Evolutionary conservation across 345 rosid genomes (phyloP).

Genomic region (Zanthoxylum bungeanum): DNA sequence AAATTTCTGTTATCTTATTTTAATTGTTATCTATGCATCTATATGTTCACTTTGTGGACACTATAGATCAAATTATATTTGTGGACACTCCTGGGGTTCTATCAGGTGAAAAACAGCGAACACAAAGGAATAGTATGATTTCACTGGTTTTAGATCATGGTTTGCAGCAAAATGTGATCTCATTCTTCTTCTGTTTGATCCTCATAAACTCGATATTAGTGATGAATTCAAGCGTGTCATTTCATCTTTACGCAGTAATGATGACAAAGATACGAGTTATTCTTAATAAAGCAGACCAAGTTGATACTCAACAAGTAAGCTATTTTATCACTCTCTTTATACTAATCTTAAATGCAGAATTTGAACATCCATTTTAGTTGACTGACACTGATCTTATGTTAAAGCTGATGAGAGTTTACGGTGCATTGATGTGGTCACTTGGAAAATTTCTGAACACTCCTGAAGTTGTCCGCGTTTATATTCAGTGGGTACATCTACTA

Average conservation of each 20-base stretch:
- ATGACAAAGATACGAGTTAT: conserved; percentile 96
- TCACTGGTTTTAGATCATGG: conserved; percentile 94
- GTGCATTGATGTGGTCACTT: conserved; percentile 98
- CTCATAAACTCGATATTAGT: conserved; percentile 89
- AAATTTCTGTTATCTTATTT: background rate
- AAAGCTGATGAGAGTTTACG: conserved; percentile 96
- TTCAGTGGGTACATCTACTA: conserved; percentile 51
- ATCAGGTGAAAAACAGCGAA: conserved; percentile 91
- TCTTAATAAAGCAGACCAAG: conserved; percentile 93
- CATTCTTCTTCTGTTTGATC: conserved; percentile 94
- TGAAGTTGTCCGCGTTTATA: conserved; percentile 88
- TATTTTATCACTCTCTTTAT: background rate
- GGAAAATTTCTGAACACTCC: conserved; percentile 93
- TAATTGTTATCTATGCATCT: background rate
- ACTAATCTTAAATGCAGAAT: background rate
- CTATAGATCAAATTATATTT: conserved; percentile 83
- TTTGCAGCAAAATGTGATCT: conserved; percentile 94
- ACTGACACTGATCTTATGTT: conserved; percentile 2
- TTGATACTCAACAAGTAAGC: conserved; percentile 87
- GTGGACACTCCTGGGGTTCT: conserved; percentile 97
- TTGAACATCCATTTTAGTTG: background rate
- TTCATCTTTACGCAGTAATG: conserved; percentile 78
- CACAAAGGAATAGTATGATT: conserved; percentile 85
- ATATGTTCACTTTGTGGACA: conserved; percentile 40
- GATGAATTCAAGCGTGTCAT: conserved; percentile 96